phyloP scores from a whole-genome alignment of 768 basidiomycete species.

The Tricholoma matsutake region DNA sequence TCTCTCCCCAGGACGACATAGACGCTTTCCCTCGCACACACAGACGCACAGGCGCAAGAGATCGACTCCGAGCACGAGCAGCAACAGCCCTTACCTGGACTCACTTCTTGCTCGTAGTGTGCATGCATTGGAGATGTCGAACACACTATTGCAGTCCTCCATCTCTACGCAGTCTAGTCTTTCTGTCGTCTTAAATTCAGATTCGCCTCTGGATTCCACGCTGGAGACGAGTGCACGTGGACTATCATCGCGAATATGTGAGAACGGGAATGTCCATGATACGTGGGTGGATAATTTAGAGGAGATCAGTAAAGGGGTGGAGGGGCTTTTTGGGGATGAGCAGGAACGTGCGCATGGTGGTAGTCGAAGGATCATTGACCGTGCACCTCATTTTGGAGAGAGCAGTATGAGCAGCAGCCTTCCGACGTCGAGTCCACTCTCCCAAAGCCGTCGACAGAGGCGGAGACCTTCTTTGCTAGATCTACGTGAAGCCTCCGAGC shows the following conservation, averaged over 20 bases:
- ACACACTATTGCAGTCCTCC: slow-evolving; percentile 70
- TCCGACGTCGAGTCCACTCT: slow-evolving; percentile 28
- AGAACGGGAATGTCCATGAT: slow-evolving; percentile 41
- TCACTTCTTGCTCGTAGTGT: slow-evolving; percentile 79
- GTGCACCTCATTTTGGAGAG: slow-evolving; percentile 9
- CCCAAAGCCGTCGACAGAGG: slow-evolving; percentile 12
- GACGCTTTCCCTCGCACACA: slow-evolving; percentile 22
- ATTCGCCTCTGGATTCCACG: slow-evolving; percentile 43
- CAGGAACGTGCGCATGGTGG: slow-evolving; percentile 12
- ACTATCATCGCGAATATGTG: slow-evolving; percentile 49
- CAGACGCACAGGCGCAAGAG: slow-evolving; percentile 27
- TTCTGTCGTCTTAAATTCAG: slow-evolving; percentile 45
- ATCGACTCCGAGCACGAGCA: slow-evolving; percentile 26
- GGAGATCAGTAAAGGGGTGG: slow-evolving; percentile 61
- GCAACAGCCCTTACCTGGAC: slow-evolving; percentile 63
- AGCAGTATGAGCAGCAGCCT: slow-evolving; percentile 42
- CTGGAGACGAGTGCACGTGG: slow-evolving; percentile 48
- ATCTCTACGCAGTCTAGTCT: slow-evolving; percentile 64
- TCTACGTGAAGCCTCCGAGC: slow-evolving; percentile 22
- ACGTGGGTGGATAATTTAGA: slow-evolving; percentile 69
- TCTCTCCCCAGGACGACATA: slow-evolving; percentile 32
- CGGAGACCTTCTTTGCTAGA: slow-evolving; percentile 50
- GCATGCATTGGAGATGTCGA: slow-evolving; percentile 84
- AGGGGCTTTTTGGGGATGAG: slow-evolving; percentile 47
- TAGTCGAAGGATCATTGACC: neutral